Evolutionary conservation across 140 eudicot species (phyloP).

Genomic region (Stevia rebaudiana): DNA sequence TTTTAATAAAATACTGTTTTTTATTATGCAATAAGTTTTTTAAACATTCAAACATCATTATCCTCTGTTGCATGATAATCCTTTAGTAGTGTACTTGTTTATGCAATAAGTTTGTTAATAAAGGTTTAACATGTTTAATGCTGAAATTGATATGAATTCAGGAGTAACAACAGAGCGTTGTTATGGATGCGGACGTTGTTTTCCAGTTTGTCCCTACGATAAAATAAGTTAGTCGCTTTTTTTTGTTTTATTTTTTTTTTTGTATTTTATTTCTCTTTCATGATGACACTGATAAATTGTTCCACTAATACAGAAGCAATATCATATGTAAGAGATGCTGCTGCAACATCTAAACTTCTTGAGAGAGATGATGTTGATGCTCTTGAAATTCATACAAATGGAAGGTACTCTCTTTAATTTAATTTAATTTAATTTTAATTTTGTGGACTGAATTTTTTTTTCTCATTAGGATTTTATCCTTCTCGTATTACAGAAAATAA

Average conservation of each 20-base stretch:
- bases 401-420: slow-evolving; percentile 60
- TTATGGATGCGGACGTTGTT: slow-evolving; percentile 97
- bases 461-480: neutral
- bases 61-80: neutral
- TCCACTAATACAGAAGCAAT: slow-evolving; percentile 38
- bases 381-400: slow-evolving; percentile 87
- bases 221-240: slow-evolving; percentile 63
- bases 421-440: no score
- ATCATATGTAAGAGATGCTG: slow-evolving; percentile 65
- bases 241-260: neutral
- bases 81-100: neutral
- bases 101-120: neutral
- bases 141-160: slow-evolving; percentile 37
- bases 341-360: slow-evolving; percentile 68
- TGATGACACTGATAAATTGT: slow-evolving; percentile 8
- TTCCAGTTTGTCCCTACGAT: slow-evolving; percentile 84
- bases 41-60: neutral
- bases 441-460: neutral
- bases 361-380: slow-evolving; percentile 77
- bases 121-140: slow-evolving; percentile 5
- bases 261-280: neutral
- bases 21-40: neutral
- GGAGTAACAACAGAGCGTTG: slow-evolving; percentile 85
- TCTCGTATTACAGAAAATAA: neutral
- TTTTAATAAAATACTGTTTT: neutral